A percentile compares a stretch with the other conserved stretches of the same genome.
Conservation (phyloP, 2,329 filamentous ascomycete species). For the Aureobasidium sp. region DNA sequence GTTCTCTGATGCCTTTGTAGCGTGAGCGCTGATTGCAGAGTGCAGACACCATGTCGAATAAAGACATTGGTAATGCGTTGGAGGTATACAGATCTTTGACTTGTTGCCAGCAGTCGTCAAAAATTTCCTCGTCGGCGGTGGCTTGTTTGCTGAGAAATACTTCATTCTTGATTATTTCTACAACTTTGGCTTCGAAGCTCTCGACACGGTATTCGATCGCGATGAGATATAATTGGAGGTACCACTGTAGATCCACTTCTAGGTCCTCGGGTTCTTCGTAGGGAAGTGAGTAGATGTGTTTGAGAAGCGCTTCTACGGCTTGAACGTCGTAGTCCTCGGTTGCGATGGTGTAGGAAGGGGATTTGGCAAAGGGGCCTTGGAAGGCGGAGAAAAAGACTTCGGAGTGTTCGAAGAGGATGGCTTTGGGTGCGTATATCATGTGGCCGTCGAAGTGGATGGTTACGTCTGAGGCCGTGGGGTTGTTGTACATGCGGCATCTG, state of each 20-base stretch:
- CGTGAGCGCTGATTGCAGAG: background rate
- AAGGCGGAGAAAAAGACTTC: background rate
- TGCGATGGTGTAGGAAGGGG: background rate
- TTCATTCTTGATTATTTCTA: background rate
- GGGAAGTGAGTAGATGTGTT: background rate
- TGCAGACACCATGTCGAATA: background rate
- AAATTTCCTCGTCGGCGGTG: too few relatives aligned
- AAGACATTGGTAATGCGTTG: background rate
- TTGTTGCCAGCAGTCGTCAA: background rate
- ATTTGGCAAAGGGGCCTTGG: background rate
- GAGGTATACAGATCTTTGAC: background rate
- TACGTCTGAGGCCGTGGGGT: background rate
- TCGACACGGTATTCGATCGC: background rate
- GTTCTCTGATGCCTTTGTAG: background rate
- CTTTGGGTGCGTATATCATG: background rate
- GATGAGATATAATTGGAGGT: background rate
- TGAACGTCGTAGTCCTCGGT: background rate
- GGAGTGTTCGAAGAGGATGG: background rate
- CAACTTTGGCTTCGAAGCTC: background rate
- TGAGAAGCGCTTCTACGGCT: background rate
- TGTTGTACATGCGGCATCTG: background rate
- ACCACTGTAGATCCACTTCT: background rate
- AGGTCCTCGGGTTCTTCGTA: background rate
- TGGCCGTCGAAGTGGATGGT: background rate
- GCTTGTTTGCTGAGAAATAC: background rate